phyloP scores from a whole-genome alignment of 768 basidiomycete species.

The Xanthoconium purpureum region DNA sequence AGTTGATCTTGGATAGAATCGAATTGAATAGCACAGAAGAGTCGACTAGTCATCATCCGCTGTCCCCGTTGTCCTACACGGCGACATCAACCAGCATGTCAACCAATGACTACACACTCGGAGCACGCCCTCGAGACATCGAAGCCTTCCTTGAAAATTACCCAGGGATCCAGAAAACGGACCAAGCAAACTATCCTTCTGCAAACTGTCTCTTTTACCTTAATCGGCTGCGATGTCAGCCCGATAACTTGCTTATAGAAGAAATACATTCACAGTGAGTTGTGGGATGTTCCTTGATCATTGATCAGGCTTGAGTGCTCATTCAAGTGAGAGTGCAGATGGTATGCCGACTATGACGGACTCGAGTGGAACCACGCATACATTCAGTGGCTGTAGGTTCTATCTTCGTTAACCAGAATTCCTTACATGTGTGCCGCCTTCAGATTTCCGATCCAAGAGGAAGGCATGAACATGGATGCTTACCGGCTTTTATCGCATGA shows the following conservation, averaged over 20 bases:
- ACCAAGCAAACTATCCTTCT: constrained; percentile 5
- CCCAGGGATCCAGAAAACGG: constrained; percentile 11
- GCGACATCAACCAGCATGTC: constrained; percentile 14
- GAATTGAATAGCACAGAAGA: not conserved
- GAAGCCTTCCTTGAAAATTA: constrained; percentile 26
- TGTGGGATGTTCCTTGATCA: not conserved
- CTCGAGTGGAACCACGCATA: constrained; percentile 70
- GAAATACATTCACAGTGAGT: constrained; percentile 59
- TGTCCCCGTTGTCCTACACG: constrained; percentile 7
- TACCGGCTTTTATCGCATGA: constrained; percentile 69
- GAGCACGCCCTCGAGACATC: constrained; percentile 22
- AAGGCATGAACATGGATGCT: constrained; percentile 67
- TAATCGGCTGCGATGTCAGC: constrained; percentile 53
- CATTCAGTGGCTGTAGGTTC: constrained; percentile 75
- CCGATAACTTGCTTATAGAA: constrained; percentile 59
- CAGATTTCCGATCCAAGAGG: constrained; percentile 73
- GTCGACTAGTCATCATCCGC: constrained; percentile 6
- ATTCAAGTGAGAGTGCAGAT: constrained; percentile 40
- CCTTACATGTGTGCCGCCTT: not conserved
- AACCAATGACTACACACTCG: not conserved
- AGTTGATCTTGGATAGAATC: not conserved
- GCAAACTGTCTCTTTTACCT: constrained; percentile 63
- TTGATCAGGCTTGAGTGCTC: not conserved
- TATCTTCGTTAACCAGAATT: not conserved
- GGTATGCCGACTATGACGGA: constrained; percentile 58